phyloP scores from a whole-genome alignment of 169 alveolate genomes.

The Plasmodium coatneyi region DNA sequence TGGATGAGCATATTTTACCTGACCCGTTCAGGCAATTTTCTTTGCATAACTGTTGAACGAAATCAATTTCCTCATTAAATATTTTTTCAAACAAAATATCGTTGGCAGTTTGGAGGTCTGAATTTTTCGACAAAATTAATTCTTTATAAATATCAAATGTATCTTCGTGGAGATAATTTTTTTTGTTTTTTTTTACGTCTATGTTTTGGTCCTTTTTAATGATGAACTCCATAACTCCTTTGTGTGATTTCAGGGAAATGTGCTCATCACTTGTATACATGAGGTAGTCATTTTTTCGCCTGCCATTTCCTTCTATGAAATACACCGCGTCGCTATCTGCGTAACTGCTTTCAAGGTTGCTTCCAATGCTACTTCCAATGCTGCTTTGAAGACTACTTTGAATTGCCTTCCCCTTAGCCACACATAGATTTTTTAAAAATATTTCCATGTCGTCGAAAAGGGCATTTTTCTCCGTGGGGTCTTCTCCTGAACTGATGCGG shows the following conservation, averaged over 20 bases:
- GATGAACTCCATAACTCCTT: conserved; percentile 54
- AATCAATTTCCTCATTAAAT: conserved; percentile 67
- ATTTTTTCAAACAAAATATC: conserved; percentile 58
- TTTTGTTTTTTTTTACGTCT: neutral
- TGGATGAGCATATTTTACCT: neutral
- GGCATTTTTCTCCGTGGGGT: conserved; percentile 40
- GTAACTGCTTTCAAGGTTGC: neutral
- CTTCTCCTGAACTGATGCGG: neutral
- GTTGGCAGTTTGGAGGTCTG: neutral
- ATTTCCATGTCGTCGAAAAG: conserved; percentile 48
- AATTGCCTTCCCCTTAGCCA: conserved; percentile 57
- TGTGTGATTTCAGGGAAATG: conserved; percentile 27
- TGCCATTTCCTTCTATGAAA: conserved; percentile 15
- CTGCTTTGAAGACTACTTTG: neutral
- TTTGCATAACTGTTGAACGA: conserved; percentile 58
- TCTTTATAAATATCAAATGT: conserved; percentile 45
- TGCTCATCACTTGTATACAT: conserved; percentile 42
- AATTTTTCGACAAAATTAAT: conserved; percentile 46
- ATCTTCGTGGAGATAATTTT: conserved; percentile 7
- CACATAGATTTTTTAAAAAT: conserved; percentile 47
- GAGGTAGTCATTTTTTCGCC: conserved; percentile 29
- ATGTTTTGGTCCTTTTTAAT: conserved; percentile 17
- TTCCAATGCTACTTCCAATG: neutral
- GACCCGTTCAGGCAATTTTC: conserved; percentile 8
- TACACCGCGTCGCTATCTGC: conserved; percentile 11